Evolutionary conservation across 1,284 basidiomycete species (phyloP).

Genomic region (Marasmius fiardii): DNA sequence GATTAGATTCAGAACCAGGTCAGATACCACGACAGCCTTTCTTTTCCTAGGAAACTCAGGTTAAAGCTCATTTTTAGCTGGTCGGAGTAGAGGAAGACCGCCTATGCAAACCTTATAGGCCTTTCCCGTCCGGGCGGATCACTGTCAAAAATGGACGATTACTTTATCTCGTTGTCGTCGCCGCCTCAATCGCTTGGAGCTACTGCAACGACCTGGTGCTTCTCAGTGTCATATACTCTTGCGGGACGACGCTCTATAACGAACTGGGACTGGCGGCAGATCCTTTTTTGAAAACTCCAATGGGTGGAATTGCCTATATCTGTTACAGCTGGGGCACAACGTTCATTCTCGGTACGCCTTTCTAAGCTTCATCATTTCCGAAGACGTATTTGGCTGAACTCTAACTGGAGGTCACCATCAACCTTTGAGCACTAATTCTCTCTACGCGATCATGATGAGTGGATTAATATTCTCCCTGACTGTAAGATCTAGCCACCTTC

Average conservation of each 20-base stretch:
- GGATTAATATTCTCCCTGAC: constrained; percentile 26
- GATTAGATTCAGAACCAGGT: background rate
- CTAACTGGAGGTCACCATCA: constrained; percentile 15
- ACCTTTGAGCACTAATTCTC: constrained; percentile 16
- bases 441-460: constrained; percentile 22
- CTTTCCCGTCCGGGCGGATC: constrained; percentile 32
- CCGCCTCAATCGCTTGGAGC: constrained; percentile 21
- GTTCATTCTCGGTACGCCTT: constrained; percentile 26
- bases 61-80: constrained; percentile 5
- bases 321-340: constrained; percentile 33
- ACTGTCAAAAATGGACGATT: constrained; percentile 22
- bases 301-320: constrained; percentile 29
- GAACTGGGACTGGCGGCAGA: constrained; percentile 27
- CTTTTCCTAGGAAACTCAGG: background rate
- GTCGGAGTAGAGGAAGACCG: constrained; percentile 29
- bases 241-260: constrained; percentile 29
- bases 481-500: constrained; percentile 11
- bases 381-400: background rate
- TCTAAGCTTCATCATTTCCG: background rate
- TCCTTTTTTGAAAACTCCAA: constrained; percentile 27
- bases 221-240: constrained; percentile 25
- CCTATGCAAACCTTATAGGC: constrained; percentile 32
- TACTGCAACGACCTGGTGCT: constrained; percentile 20
- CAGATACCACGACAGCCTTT: no score
- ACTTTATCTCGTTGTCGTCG: constrained; percentile 24